Evolutionary conservation across 306 rosid species (phyloP).

Genomic region (Carpinus viminea): DNA sequence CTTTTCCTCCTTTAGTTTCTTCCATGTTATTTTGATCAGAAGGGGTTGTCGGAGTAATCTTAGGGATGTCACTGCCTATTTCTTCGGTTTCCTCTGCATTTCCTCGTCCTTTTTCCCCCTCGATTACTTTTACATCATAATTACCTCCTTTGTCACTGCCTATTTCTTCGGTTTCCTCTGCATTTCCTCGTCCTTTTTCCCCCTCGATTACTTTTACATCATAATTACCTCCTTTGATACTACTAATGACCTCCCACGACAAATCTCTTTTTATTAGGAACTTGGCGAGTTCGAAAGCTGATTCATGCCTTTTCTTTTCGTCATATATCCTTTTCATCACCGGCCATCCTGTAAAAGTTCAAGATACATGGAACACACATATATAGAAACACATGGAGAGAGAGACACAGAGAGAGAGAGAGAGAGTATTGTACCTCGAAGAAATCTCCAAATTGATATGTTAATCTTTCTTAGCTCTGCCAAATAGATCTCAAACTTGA

Average conservation of each 20-base stretch:
- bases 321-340: not conserved
- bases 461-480: not conserved
- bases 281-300: conserved; percentile 14
- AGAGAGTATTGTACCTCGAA: not conserved
- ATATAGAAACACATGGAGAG: too few species aligned
- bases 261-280: not conserved
- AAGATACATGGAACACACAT: not conserved
- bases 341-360: conserved; percentile 15
- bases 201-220: too few species aligned
- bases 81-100: too few species aligned
- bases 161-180: too few species aligned
- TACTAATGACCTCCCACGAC: not conserved
- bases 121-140: too few species aligned
- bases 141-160: too few species aligned
- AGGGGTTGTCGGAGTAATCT: too few species aligned
- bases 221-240: not conserved
- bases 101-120: too few species aligned
- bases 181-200: too few species aligned
- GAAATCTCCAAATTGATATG: not conserved
- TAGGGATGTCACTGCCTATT: too few species aligned
- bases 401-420: not conserved
- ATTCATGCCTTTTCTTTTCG: conserved; percentile 15
- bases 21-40: too few species aligned
- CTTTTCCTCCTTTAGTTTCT: not conserved
- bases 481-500: not conserved